Percentiles rank a stretch among this genome's conserved stretches.
phyloP scores from a whole-genome alignment of 1,284 basidiomycete genomes.

The Phlebopus sp. region DNA sequence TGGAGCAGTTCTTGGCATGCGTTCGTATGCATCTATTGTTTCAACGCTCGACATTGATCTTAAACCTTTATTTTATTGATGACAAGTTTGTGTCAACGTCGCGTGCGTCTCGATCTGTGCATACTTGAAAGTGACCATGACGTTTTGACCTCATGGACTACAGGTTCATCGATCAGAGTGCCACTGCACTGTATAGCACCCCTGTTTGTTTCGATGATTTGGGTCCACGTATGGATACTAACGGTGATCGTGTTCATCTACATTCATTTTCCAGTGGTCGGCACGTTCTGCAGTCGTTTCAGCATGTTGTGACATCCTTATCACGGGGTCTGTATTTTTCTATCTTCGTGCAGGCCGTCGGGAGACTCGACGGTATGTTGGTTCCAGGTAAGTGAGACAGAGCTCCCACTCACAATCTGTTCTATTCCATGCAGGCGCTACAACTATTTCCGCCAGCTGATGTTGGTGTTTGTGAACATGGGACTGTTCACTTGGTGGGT shows the following conservation, averaged over 20 bases:
- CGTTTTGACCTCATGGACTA: neutral
- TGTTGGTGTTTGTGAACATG: neutral
- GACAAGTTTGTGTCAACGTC: neutral
- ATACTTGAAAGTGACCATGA: neutral
- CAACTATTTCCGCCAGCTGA: neutral
- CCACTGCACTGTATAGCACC: neutral
- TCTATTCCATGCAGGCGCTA: neutral
- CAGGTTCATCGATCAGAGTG: neutral
- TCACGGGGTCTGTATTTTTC: neutral
- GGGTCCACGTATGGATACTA: neutral
- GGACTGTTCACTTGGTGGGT: neutral
- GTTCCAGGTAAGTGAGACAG: neutral
- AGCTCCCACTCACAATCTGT: neutral
- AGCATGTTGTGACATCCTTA: slow-evolving; percentile 19
- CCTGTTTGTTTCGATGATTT: neutral
- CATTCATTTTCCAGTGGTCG: neutral
- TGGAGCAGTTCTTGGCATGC: neutral
- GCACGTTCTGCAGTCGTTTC: slow-evolving; percentile 42
- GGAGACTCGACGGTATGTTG: neutral
- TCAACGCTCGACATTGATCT: neutral
- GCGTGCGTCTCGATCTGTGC: neutral
- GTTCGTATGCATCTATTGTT: neutral
- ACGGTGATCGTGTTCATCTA: neutral
- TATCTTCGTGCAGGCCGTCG: neutral
- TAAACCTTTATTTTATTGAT: neutral